Conservation (phyloP, 495 filamentous ascomycete genomes). For the Cryomyces antarcticus region DNA sequence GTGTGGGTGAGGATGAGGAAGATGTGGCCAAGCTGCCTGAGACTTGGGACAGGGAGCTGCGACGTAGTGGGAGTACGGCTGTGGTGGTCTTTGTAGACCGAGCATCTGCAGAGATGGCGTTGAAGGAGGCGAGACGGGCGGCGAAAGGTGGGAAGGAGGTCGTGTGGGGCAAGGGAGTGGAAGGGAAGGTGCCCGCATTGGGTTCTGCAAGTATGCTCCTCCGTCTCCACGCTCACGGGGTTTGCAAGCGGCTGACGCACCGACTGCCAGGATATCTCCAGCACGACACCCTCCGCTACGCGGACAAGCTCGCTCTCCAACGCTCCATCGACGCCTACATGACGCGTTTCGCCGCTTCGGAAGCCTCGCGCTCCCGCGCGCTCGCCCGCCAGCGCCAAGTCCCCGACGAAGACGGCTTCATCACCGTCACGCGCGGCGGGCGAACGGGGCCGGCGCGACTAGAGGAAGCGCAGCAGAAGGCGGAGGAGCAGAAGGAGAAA, state of each 20-base stretch:
- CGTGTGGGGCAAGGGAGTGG: conserved; percentile 23
- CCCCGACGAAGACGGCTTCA: conserved; percentile 88
- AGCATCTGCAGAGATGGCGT: conserved; percentile 44
- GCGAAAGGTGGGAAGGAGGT: conserved; percentile 34
- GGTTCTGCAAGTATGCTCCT: background rate
- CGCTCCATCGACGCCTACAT: conserved; percentile 64
- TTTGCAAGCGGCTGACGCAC: background rate
- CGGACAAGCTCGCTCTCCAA: conserved; percentile 40
- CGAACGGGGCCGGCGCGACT: conserved; percentile 50
- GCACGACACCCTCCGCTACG: conserved; percentile 50
- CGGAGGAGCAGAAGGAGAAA: conserved; percentile 55
- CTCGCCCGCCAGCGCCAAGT: conserved; percentile 44
- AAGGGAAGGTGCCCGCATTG: conserved; percentile 3
- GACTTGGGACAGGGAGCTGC: conserved; percentile 57
- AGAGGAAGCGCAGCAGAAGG: conserved; percentile 52
- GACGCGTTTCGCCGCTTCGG: conserved; percentile 41
- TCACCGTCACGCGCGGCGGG: conserved; percentile 69
- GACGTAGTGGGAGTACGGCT: conserved; percentile 52
- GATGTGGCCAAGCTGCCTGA: conserved; percentile 32
- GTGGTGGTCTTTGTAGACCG: conserved; percentile 69
- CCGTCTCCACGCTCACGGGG: too few relatives aligned
- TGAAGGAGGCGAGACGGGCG: conserved; percentile 49
- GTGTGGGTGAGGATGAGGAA: conserved; percentile 26
- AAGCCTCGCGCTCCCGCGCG: conserved; percentile 42
- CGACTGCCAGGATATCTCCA: conserved; percentile 30